Evolutionary conservation across 352 stramenopile genomes (phyloP).

Genomic region (Elongisporangium senticosum): DNA sequence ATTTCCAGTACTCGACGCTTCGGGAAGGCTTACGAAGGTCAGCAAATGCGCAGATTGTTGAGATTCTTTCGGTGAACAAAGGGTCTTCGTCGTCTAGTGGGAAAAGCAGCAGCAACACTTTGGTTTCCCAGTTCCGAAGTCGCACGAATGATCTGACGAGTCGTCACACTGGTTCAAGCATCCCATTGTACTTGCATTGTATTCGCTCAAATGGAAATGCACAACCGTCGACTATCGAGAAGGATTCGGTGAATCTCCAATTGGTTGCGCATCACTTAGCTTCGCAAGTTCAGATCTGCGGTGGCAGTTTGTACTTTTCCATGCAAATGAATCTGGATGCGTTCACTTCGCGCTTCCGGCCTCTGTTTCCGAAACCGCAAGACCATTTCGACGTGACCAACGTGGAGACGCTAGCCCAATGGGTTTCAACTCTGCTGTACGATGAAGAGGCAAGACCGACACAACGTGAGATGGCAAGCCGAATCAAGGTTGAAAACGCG

Average conservation of each 20-base stretch:
- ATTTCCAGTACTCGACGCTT: conserved; percentile 38
- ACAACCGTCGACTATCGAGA: conserved; percentile 19
- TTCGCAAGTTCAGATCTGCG: conserved; percentile 24
- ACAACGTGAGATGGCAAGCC: not conserved
- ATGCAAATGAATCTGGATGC: not conserved
- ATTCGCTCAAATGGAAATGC: conserved; percentile 33
- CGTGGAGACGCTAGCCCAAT: not conserved
- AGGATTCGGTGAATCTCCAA: conserved; percentile 24
- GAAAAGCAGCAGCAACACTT: conserved; percentile 5
- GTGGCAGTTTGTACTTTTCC: not conserved
- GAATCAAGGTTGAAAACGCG: not conserved
- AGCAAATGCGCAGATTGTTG: conserved; percentile 15
- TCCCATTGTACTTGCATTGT: conserved; percentile 52
- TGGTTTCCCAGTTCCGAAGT: conserved; percentile 37
- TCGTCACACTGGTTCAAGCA: conserved; percentile 7
- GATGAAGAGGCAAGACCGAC: not conserved
- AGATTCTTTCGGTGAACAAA: conserved; percentile 18
- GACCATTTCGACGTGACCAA: not conserved
- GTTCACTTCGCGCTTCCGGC: not conserved
- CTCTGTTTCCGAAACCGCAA: not conserved
- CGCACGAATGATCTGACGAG: conserved; percentile 22
- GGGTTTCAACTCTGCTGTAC: not conserved
- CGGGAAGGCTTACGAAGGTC: conserved; percentile 26
- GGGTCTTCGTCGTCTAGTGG: not conserved
- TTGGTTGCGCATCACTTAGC: conserved; percentile 26